A percentile compares a stretch with the other conserved stretches of the same genome.
These are phyloP conservation scores for Candida ipomoeae DNA, from an alignment of 805 yeast species.

Conservation along the genomic window DNA sequence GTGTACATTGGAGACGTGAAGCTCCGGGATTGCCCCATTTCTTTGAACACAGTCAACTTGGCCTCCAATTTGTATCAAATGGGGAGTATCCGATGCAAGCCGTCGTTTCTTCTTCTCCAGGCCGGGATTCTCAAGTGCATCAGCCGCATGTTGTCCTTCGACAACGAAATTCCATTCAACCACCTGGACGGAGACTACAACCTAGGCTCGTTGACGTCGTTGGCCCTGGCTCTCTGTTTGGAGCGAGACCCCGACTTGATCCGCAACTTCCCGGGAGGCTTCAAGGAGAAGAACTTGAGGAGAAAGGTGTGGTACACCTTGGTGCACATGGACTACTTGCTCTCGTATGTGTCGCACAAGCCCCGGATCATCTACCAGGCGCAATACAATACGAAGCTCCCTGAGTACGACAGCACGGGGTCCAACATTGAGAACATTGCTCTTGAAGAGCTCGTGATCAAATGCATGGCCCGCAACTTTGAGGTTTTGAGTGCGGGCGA, in stretches of 20 bases:
- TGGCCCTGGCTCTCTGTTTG: slow-evolving; percentile 13
- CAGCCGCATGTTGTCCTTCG: slow-evolving; percentile 14
- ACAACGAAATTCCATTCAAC: slow-evolving; percentile 13
- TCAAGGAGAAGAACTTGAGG: slow-evolving; percentile 10
- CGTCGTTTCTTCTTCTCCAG: slow-evolving; percentile 16
- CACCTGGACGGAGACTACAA: slow-evolving; percentile 8
- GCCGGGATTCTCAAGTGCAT: slow-evolving; percentile 16
- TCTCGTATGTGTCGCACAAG: slow-evolving; percentile 11
- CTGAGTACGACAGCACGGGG: slow-evolving; percentile 5
- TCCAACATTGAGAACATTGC: slow-evolving; percentile 11
- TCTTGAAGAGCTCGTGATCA: slow-evolving; percentile 9
- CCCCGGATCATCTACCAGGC: slow-evolving; percentile 7
- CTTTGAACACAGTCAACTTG: slow-evolving; percentile 14
- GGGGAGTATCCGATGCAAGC: slow-evolving; percentile 10
- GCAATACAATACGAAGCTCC: slow-evolving; percentile 11
- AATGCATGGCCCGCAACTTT: slow-evolving; percentile 3
- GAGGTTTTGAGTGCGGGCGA: slow-evolving; percentile 6
- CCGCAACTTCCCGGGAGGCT: slow-evolving; percentile 8
- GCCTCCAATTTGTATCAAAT: slow-evolving; percentile 14
- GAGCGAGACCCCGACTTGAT: slow-evolving; percentile 16
- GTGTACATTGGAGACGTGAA: slow-evolving; percentile 6
- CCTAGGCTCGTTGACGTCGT: slow-evolving; percentile 7
- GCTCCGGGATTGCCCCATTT: slow-evolving; percentile 14
- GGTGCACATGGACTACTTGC: slow-evolving; percentile 12
- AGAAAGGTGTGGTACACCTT: slow-evolving; percentile 17